Percentiles rank a stretch among this genome's conserved stretches.
phyloP scores from a whole-genome alignment of 1,284 basidiomycete genomes.

The Testicularia cyperi region DNA sequence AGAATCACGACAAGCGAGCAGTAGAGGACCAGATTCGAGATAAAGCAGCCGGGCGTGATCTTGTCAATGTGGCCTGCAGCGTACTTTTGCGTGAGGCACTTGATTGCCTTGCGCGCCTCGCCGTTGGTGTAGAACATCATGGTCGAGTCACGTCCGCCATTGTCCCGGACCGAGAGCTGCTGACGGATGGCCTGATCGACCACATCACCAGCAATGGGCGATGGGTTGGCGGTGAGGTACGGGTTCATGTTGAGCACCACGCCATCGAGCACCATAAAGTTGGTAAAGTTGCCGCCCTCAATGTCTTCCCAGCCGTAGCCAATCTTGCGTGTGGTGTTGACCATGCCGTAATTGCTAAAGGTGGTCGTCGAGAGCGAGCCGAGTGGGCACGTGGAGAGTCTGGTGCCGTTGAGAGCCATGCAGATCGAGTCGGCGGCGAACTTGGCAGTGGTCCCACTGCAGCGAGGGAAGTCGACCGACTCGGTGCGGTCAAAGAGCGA shows the following conservation, averaged over 20 bases:
- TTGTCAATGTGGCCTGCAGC: constrained; percentile 91
- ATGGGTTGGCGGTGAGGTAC: constrained; percentile 77
- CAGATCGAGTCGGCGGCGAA: constrained; percentile 79
- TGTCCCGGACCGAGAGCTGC: constrained; percentile 65
- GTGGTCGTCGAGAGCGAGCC: constrained; percentile 30
- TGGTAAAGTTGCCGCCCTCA: constrained; percentile 27
- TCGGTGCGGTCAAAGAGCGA: constrained; percentile 67
- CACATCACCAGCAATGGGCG: constrained; percentile 70
- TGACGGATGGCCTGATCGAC: constrained; percentile 83
- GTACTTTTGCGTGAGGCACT: constrained; percentile 53
- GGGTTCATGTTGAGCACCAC: constrained; percentile 88
- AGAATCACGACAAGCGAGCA: constrained; percentile 88
- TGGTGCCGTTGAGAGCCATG: constrained; percentile 46
- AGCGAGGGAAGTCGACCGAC: constrained; percentile 64
- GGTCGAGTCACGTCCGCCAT: constrained; percentile 82
- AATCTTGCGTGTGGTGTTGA: constrained; percentile 33
- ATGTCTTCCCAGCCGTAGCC: constrained; percentile 58
- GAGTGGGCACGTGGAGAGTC: constrained; percentile 66
- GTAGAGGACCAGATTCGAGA: constrained; percentile 86
- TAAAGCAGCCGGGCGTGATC: constrained; percentile 91
- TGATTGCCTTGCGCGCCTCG: constrained; percentile 38
- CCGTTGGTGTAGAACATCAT: constrained; percentile 45
- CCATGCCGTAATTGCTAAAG: constrained; percentile 26
- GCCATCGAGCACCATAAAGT: constrained; percentile 75
- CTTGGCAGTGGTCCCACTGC: constrained; percentile 62